These are phyloP conservation scores for Pyrus bretschneideri DNA, from an alignment of 306 rosid species.

Conservation along the genomic window DNA sequence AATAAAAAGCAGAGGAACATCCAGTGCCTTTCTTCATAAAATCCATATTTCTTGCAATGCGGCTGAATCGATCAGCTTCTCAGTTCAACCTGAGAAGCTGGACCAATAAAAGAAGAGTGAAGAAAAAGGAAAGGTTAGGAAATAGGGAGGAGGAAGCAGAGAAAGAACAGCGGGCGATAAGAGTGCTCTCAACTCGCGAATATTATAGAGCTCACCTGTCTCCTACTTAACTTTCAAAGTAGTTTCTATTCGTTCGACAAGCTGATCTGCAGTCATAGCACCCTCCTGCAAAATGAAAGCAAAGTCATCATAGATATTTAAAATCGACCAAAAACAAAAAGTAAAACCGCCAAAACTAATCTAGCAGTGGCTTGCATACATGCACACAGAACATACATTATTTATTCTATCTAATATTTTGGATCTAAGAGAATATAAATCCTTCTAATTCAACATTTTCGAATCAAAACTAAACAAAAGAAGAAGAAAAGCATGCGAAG, in stretches of 20 bases:
- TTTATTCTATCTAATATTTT: neutral
- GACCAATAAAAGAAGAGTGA: neutral
- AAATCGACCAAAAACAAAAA: neutral
- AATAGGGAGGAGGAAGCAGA: neutral
- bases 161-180: neutral
- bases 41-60: neutral
- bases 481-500: neutral
- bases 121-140: neutral
- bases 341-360: too few relatives aligned
- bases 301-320: neutral
- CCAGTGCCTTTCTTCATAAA: neutral
- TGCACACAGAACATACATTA: neutral
- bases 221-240: conserved; percentile 63
- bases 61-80: neutral
- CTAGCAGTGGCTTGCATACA: neutral
- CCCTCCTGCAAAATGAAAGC: conserved; percentile 64
- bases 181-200: too few relatives aligned
- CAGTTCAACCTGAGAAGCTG: neutral
- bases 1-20: neutral
- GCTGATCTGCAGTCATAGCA: conserved; percentile 67
- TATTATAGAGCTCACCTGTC: conserved; percentile 24
- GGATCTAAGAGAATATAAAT: neutral
- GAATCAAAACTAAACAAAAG: neutral
- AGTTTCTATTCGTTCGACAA: conserved; percentile 60
- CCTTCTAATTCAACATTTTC: neutral